Evolutionary conservation across 2,329 filamentous ascomycete genomes (phyloP), one percentile per base, ranked within the genome.

Genomic region (Leptodontidium sp.): DNA sequence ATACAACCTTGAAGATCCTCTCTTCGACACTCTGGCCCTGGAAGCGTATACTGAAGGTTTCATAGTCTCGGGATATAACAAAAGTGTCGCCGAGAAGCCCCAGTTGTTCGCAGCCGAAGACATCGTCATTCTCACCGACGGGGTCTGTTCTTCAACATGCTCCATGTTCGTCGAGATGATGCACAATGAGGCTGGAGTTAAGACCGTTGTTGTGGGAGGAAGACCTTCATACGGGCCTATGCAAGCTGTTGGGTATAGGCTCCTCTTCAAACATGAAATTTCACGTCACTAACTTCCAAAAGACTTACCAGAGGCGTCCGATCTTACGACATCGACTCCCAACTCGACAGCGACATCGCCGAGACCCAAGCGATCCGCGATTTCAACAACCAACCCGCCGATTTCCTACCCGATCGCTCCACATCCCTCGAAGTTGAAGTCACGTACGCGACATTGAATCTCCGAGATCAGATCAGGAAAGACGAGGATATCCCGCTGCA

Each of bases 141-240:
- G 87, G 43, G 83, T 84, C 72, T 90, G 87, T 76, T 84, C 84
- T 26, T 88, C 86, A 0, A 86, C 86, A 2, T 90, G 87, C 78
- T 84, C 85, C 3, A 79, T 88, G 4, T 87, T 88, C 70, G 82
- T 82, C 12, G 85, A 89, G 71, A 82, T 88, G 72, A 79, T 89
- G 73, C 81, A 82, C 17, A 82, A 82, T 29, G 81, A 86, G 68
- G 85, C 80, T 26, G 83, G 84, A 43, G 84, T 88, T n/a, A 84
- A 84, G 77, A 84, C 82, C 4, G 81, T 84, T 64, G 84, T 83
- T 6, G 79, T 87, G 68, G 87, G 86, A 32, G 86, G 86, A 4
- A 79, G 81, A 1, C 82, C 83, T 43, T 80, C 81, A 59, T 74
- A 79, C 43, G 83, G 84, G 1, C 79, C 80, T 1, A 87, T 87